Conservation (phyloP, 371 early-diverging fungal species). For the Catenaria anguillulae region DNA sequence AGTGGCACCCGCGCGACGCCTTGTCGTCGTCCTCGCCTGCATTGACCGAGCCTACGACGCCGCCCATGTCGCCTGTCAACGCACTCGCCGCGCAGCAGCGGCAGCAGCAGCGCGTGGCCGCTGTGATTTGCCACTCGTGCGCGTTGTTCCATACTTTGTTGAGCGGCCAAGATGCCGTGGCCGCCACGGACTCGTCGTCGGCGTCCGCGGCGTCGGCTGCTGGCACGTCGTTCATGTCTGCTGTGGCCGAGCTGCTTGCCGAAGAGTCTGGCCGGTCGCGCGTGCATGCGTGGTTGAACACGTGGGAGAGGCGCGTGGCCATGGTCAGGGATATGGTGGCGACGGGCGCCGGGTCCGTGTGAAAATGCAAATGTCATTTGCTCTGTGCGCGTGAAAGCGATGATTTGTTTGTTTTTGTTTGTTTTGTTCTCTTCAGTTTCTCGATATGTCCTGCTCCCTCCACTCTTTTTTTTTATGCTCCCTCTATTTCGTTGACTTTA, state of each 20-base stretch:
- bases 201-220: not conserved
- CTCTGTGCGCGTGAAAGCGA: too few species aligned
- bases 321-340: not conserved
- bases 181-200: not conserved
- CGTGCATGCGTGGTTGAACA: not conserved
- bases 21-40: not conserved
- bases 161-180: not conserved
- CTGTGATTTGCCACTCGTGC: not conserved
- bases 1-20: not conserved
- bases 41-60: not conserved
- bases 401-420: too few species aligned
- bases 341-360: too few species aligned
- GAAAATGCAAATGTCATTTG: too few species aligned
- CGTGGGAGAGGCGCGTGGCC: not conserved
- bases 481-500: too few species aligned
- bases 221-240: not conserved
- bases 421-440: too few species aligned
- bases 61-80: not conserved
- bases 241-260: not conserved
- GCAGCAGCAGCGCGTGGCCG: too few species aligned
- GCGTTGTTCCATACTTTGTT: not conserved
- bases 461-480: too few species aligned
- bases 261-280: not conserved
- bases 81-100: not conserved
- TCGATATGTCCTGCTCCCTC: too few species aligned